A percentile compares a stretch with the other conserved stretches of the same genome.
Conservation (phyloP, 306 rosid genomes). For the Cicer arietinum region DNA sequence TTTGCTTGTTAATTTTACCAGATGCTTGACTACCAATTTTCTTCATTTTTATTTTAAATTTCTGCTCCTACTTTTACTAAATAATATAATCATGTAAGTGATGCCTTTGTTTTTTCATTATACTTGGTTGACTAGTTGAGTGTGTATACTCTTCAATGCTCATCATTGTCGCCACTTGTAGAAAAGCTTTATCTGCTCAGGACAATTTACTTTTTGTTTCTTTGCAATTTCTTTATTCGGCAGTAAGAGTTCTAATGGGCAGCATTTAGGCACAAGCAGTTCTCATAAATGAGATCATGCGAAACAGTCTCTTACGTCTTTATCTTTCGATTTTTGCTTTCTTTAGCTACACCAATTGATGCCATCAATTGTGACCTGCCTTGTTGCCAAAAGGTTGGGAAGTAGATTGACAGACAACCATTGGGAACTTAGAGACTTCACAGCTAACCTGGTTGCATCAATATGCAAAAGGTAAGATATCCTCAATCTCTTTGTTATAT, state of each 20-base stretch:
- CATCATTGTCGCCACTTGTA: background rate
- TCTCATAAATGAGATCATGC: conserved; percentile 8
- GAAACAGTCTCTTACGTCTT: conserved; percentile 27
- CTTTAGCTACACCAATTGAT: conserved; percentile 89
- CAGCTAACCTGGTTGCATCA: conserved; percentile 80
- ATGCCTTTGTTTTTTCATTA: background rate
- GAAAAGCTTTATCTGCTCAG: conserved; percentile 2
- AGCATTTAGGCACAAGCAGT: conserved; percentile 27
- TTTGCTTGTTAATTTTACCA: conserved; percentile 7
- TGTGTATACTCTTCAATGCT: background rate
- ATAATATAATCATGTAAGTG: background rate
- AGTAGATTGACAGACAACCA: conserved; percentile 78
- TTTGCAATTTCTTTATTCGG: conserved; percentile 11
- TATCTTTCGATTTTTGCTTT: conserved; percentile 12
- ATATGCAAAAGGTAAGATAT: conserved; percentile 79
- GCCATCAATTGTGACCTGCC: conserved; percentile 94
- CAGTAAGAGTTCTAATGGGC: conserved; percentile 8
- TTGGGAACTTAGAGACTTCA: conserved; percentile 90
- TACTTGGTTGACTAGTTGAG: background rate
- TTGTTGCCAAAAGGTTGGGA: conserved; percentile 84
- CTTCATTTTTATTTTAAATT: background rate
- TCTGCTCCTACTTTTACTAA: background rate
- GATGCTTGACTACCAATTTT: background rate
- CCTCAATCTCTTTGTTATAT: conserved; percentile 32
- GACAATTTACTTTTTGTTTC: background rate